Evolutionary conservation across 495 filamentous ascomycete species (phyloP).

Genomic region (Penicillium dipodomyicola): DNA sequence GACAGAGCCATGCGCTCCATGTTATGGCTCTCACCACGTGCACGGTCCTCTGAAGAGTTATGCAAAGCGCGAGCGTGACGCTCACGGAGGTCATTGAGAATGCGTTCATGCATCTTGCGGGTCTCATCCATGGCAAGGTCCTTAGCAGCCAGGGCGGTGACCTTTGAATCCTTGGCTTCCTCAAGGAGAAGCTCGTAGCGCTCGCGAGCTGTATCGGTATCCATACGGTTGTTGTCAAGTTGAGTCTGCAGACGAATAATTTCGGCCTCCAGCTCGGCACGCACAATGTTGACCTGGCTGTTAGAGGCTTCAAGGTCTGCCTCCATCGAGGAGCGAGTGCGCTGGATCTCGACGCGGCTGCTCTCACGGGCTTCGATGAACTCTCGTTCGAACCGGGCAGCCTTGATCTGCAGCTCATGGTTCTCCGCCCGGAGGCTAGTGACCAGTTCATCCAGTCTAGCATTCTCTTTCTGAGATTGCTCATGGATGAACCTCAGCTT

Average conservation of each 20-base stretch:
- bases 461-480: constrained; percentile 54
- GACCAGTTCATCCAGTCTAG: constrained; percentile 63
- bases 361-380: constrained; percentile 77
- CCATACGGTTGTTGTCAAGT: constrained; percentile 67
- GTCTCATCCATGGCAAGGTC: constrained; percentile 66
- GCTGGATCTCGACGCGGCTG: constrained; percentile 71
- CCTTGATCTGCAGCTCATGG: constrained; percentile 56
- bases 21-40: constrained; percentile 64
- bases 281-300: constrained; percentile 75
- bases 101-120: constrained; percentile 66
- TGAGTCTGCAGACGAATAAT: constrained; percentile 64
- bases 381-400: constrained; percentile 75
- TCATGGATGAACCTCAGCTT: constrained; percentile 54
- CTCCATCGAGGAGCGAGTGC: constrained; percentile 73
- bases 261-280: constrained; percentile 73
- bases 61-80: constrained; percentile 71
- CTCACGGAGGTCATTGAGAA: constrained; percentile 57
- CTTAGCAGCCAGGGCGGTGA: constrained; percentile 52
- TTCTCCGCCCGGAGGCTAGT: constrained; percentile 65
- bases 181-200: constrained; percentile 75
- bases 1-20: constrained; percentile 71
- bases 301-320: constrained; percentile 77
- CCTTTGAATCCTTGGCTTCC: constrained; percentile 59
- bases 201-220: constrained; percentile 69
- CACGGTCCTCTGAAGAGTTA: constrained; percentile 69